Evolutionary conservation across 202 grass and related monocot species (phyloP).

Genomic region (Dendrocalamus latiflorus): DNA sequence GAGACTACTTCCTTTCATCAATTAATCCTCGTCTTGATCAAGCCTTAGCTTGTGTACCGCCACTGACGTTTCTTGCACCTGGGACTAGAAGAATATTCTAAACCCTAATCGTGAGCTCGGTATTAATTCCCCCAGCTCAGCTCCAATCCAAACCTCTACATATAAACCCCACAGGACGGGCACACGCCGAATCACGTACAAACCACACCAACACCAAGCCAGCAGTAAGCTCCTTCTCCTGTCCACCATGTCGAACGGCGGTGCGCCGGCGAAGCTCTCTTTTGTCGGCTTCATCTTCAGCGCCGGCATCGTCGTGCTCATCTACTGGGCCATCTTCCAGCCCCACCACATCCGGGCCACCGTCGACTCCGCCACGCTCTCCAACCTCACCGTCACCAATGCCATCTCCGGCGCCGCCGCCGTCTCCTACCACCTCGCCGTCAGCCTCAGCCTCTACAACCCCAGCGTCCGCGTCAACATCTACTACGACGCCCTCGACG

Average conservation of each 20-base stretch:
- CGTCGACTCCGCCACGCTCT: slow-evolving; percentile 33
- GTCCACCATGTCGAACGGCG: not conserved
- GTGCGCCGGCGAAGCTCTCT: too few species aligned
- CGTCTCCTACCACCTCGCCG: slow-evolving; percentile 43
- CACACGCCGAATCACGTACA: not conserved
- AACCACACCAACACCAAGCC: not conserved
- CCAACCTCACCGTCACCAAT: slow-evolving; percentile 39
- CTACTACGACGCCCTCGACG: slow-evolving; percentile 56
- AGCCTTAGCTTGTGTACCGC: not conserved
- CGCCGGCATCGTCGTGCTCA: slow-evolving; percentile 26
- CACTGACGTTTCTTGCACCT: not conserved
- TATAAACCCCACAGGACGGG: not conserved
- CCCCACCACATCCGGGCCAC: slow-evolving; percentile 57
- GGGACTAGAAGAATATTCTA: not conserved
- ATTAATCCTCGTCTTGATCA: not conserved
- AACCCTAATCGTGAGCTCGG: not conserved
- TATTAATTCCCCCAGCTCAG: not conserved
- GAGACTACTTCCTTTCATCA: not conserved
- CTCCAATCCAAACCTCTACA: not conserved
- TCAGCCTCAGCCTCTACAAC: slow-evolving; percentile 48
- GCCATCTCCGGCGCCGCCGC: not conserved
- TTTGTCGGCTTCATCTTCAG: not conserved
- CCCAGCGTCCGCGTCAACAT: slow-evolving; percentile 55
- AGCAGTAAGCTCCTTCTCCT: not conserved
- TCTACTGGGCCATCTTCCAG: slow-evolving; percentile 61